Percentiles rank a stretch among this genome's conserved stretches.
phyloP scores from a whole-genome alignment of 768 basidiomycete species.

The Xerocomellus amylosporus region DNA sequence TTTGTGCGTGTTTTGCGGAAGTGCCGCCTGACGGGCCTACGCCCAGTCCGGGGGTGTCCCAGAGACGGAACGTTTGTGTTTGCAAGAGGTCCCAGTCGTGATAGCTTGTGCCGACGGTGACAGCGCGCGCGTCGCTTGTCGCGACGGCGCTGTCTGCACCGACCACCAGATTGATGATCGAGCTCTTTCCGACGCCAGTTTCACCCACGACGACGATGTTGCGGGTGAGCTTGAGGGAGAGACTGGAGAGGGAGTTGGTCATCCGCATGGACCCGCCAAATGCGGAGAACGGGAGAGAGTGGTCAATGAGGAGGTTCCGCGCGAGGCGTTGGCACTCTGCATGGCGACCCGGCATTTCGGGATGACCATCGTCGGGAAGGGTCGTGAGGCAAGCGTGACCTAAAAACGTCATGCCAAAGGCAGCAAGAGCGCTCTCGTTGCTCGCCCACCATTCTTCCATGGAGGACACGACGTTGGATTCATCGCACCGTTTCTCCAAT shows the following conservation, averaged over 20 bases:
- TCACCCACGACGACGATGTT: slow-evolving; percentile 42
- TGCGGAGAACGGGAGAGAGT: slow-evolving; percentile 15
- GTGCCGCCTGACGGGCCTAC: slow-evolving; percentile 11
- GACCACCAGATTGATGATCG: slow-evolving; percentile 16
- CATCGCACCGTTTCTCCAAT: slow-evolving; percentile 20
- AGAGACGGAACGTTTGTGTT: slow-evolving; percentile 25
- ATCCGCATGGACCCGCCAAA: neutral
- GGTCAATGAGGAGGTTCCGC: slow-evolving; percentile 21
- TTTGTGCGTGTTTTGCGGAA: slow-evolving; percentile 12
- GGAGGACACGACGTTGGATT: slow-evolving; percentile 10
- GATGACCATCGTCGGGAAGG: slow-evolving; percentile 19
- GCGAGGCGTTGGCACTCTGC: slow-evolving; percentile 18
- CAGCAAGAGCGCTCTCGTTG: neutral
- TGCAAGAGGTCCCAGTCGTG: slow-evolving; percentile 22
- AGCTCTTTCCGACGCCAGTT: slow-evolving; percentile 30
- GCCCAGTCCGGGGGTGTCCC: slow-evolving; percentile 25
- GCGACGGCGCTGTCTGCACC: slow-evolving; percentile 16
- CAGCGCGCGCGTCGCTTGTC: slow-evolving; percentile 16
- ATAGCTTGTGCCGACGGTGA: slow-evolving; percentile 21
- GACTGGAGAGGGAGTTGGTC: slow-evolving; percentile 5
- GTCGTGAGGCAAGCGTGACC: slow-evolving; percentile 27
- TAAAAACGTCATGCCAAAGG: slow-evolving; percentile 13
- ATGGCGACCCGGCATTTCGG: slow-evolving; percentile 16
- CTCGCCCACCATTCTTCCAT: slow-evolving; percentile 26
- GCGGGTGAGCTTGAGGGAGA: slow-evolving; percentile 17